These are phyloP conservation scores for Fusarium sp. DNA, from an alignment of 2,329 filamentous ascomycete genomes.

Conservation along the genomic window DNA sequence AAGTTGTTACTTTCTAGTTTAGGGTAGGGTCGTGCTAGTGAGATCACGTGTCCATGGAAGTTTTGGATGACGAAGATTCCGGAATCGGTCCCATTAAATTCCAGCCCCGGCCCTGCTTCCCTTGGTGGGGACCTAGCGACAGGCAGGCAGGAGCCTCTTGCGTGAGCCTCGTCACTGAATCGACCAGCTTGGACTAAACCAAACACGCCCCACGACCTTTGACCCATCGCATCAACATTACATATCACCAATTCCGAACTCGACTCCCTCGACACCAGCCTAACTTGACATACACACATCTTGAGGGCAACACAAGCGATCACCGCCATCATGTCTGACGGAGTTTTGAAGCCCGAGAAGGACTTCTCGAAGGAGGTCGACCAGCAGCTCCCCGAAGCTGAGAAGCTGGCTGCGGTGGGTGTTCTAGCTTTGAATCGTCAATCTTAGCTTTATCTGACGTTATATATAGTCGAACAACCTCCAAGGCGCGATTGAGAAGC, in stretches of 20 bases:
- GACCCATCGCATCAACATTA: constrained; percentile 42
- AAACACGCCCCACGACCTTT: constrained; percentile 47
- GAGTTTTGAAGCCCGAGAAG: constrained; percentile 93
- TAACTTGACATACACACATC: neutral
- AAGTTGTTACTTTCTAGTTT: neutral
- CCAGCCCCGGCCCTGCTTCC: constrained; percentile 36
- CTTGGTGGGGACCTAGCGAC: constrained; percentile 41
- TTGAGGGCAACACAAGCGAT: constrained; percentile 19
- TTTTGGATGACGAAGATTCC: constrained; percentile 19
- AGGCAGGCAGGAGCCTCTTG: constrained; percentile 59
- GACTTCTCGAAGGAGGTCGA: constrained; percentile 98
- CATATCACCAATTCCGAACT: constrained; percentile 29
- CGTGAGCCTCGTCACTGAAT: constrained; percentile 55
- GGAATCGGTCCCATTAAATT: constrained; percentile 46
- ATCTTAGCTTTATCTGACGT: constrained; percentile 28
- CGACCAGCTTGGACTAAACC: constrained; percentile 47
- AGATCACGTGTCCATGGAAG: constrained; percentile 24
- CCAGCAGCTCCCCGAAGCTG: constrained; percentile 89
- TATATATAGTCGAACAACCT: constrained; percentile 75
- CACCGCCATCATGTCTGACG: constrained; percentile 79
- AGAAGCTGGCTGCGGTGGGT: constrained; percentile 89
- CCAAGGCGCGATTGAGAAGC: constrained; percentile 92
- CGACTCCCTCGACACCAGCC: neutral
- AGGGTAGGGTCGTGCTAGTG: neutral
- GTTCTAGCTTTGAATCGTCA: constrained; percentile 28